phyloP scores from a whole-genome alignment of 2,329 filamentous ascomycete species.

The Verticillium albo-atrum region DNA sequence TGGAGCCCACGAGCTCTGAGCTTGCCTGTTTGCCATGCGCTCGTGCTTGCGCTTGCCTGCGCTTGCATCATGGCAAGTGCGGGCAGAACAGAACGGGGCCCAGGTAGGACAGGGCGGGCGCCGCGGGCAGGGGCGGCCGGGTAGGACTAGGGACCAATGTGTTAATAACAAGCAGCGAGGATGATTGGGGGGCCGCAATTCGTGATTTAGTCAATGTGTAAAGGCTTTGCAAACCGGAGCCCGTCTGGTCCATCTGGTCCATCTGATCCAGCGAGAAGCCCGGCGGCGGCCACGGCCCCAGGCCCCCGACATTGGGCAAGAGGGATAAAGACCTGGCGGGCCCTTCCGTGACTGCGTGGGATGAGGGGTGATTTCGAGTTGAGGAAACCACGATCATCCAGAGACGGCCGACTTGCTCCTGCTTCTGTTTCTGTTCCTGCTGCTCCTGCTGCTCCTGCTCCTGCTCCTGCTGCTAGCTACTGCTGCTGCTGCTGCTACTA shows the following conservation, averaged over 20 bases:
- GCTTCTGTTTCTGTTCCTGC: neutral
- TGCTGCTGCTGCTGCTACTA: too few relatives aligned
- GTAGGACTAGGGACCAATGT: neutral
- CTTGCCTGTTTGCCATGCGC: neutral
- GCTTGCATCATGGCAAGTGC: neutral
- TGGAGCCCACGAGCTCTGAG: conserved; percentile 1
- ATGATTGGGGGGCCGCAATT: conserved; percentile 2
- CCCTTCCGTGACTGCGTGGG: neutral
- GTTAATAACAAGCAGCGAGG: conserved; percentile 4
- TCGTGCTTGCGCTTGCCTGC: neutral
- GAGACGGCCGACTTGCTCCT: neutral
- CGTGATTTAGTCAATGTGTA: conserved; percentile 2
- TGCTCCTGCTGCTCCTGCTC: too few relatives aligned
- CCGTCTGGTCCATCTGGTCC: neutral
- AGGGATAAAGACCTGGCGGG: neutral
- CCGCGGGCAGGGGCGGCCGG: neutral
- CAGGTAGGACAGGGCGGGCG: neutral
- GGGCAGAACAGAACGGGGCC: neutral
- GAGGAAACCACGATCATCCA: neutral
- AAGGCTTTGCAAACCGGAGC: neutral
- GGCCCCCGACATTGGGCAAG: neutral
- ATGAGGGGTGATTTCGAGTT: neutral
- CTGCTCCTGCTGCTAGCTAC: too few relatives aligned
- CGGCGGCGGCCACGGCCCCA: neutral
- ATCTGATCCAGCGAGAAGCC: neutral